Percentiles rank a stretch among this genome's conserved stretches.
phyloP scores from a whole-genome alignment of 352 stramenopile species.

The Phytophthora lateralis region DNA sequence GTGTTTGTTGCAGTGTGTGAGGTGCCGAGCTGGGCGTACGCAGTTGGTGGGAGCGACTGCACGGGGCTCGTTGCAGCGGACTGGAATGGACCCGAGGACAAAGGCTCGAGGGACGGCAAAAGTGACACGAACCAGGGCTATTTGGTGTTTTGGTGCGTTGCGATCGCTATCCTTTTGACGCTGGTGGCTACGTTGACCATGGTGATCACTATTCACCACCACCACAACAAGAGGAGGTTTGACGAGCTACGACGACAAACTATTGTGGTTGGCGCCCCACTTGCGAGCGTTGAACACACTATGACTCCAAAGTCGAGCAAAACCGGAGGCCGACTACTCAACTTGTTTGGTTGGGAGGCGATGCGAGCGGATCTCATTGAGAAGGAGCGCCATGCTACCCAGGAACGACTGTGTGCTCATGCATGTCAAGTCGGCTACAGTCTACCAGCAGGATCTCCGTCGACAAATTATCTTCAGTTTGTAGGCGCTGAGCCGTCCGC shows the following conservation, averaged over 20 bases:
- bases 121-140: constrained; percentile 8
- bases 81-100: background rate
- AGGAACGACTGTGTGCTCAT: constrained; percentile 5
- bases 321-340: constrained; percentile 27
- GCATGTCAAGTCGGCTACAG: constrained; percentile 2
- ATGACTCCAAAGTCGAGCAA: constrained; percentile 25
- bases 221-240: constrained; percentile 18
- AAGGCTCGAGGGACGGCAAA: background rate
- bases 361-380: constrained; percentile 49
- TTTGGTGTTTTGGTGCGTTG: constrained; percentile 36
- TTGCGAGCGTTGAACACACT: constrained; percentile 10
- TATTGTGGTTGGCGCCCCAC: constrained; percentile 16
- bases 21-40: constrained; percentile 19
- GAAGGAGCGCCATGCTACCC: constrained; percentile 40
- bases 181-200: constrained; percentile 27
- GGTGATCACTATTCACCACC: constrained; percentile 27
- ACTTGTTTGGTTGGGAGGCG: constrained; percentile 52
- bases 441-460: constrained; percentile 15
- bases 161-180: constrained; percentile 28
- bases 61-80: background rate
- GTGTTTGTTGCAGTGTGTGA: constrained; percentile 42
- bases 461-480: constrained; percentile 28
- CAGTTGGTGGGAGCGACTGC: constrained; percentile 37
- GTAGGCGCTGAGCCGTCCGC: constrained; percentile 21
- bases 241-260: constrained; percentile 16